Evolutionary conservation across 2,329 filamentous ascomycete species (phyloP).

Genomic region (Hypomyces rosellus): DNA sequence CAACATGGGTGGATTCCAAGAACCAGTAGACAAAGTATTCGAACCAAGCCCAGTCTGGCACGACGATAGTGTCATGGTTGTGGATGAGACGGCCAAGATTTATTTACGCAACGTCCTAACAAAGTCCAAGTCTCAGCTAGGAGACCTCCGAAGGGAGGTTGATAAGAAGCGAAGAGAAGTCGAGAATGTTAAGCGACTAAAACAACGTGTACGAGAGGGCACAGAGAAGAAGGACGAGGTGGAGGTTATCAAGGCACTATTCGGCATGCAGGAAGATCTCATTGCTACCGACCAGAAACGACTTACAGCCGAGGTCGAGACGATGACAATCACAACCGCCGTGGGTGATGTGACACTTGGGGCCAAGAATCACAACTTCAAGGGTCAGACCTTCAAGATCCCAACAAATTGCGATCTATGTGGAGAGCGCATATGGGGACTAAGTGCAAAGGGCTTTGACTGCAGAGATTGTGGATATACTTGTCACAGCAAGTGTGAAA

Average conservation of each 20-base stretch:
- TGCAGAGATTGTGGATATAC: conserved; percentile 96
- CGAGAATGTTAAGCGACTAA: conserved; percentile 65
- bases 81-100: conserved; percentile 80
- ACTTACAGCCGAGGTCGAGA: conserved; percentile 86
- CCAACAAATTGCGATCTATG: conserved; percentile 97
- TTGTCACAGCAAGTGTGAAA: conserved; percentile 97
- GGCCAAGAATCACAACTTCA: conserved; percentile 95
- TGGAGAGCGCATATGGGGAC: conserved; percentile 92
- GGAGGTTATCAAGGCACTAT: conserved; percentile 74
- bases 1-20: conserved; percentile 76
- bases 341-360: conserved; percentile 91
- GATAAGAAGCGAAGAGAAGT: conserved; percentile 85
- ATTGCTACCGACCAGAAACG: conserved; percentile 80
- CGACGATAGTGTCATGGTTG: conserved; percentile 80
- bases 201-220: conserved; percentile 72
- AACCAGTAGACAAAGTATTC: conserved; percentile 78
- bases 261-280: conserved; percentile 74
- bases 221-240: conserved; percentile 87
- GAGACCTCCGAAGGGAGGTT: conserved; percentile 72
- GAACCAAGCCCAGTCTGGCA: conserved; percentile 97
- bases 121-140: conserved; percentile 81
- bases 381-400: conserved; percentile 98
- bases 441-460: conserved; percentile 94
- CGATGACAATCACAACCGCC: conserved; percentile 80
- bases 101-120: conserved; percentile 86